Base-by-base conservation (phyloP, 2,329 filamentous ascomycete species). In the Alternaria consortialis region DNA sequence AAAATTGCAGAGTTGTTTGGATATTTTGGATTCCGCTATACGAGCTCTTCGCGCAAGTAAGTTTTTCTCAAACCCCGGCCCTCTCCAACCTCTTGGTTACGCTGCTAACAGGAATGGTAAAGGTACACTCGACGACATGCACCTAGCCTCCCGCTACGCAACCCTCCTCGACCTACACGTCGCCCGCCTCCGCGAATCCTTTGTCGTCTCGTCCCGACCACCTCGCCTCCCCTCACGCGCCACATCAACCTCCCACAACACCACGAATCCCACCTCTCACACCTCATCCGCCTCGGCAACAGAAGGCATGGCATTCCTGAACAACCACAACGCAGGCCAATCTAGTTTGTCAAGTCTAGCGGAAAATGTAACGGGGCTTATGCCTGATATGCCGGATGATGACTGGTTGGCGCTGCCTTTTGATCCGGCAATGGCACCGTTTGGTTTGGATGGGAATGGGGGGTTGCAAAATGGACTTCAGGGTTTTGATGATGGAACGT, bases 91-190 rank as follows among this genome's bases (percentile, higher is more conserved):
- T n/a, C 17, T 42, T 23, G 0, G 20, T 7, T n/a, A 7, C 11
- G 4, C 3, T 25, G 20, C 58, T 72, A 36, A 72, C 46, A 36
- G 9, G 2, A 11, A 11, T 2, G 47, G 1, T 8, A 29, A 7
- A 72, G 70, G 82, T 56, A 80, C 82, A 0, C 68, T 84, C 2
- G 84, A 85, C 54, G 84, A 85, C 59, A 84, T 85, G 64, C 83
- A 85, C 65, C 74, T 85, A 4, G 83, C 82, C 9, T 82, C 82
- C 4, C 78, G 83, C 23, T 85, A 85, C 65, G 83, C 83, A 4
- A 82, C 81, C 0, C 74, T 85, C 2, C 72, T 85, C 11, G 83
- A 85, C 23, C 47, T 75, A 1, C 76, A 79, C 53, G 76, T 79
- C n/a, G 70, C 76, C 7, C 73, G 75, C 15, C 67, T 79, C 8